These are phyloP conservation scores for Phytophthora cajani DNA, from an alignment of 352 stramenopile species.

Conservation along the genomic window DNA sequence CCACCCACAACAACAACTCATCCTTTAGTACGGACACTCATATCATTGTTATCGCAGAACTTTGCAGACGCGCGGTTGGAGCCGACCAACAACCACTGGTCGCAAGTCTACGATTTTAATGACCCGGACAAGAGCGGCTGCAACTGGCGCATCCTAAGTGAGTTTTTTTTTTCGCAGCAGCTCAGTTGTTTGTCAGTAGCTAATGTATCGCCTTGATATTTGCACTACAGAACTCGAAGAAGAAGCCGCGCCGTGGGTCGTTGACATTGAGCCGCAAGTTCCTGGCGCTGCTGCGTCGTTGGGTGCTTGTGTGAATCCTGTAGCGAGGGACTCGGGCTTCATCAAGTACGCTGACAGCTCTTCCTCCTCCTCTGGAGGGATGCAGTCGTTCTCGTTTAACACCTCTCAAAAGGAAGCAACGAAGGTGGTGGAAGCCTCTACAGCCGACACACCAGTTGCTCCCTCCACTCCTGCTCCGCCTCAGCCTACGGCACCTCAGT, in stretches of 20 bases:
- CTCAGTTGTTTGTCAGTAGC: too few relatives aligned
- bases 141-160: slow-evolving; percentile 79
- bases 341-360: slow-evolving; percentile 57
- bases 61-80: slow-evolving; percentile 79
- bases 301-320: slow-evolving; percentile 68
- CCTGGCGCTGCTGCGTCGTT: slow-evolving; percentile 38
- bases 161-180: slow-evolving; percentile 8
- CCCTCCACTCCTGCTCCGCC: slow-evolving; percentile 1
- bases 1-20: not conserved
- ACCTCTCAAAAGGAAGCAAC: slow-evolving; percentile 59
- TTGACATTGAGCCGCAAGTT: slow-evolving; percentile 56
- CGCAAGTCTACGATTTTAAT: slow-evolving; percentile 93
- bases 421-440: slow-evolving; percentile 23
- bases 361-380: slow-evolving; percentile 28
- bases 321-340: slow-evolving; percentile 62
- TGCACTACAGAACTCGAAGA: slow-evolving; percentile 49
- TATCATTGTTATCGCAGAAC: slow-evolving; percentile 37
- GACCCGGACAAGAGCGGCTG: slow-evolving; percentile 80
- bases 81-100: slow-evolving; percentile 91
- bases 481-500: slow-evolving; percentile 11
- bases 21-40: not conserved
- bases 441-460: not conserved
- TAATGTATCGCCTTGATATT: not conserved
- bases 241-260: slow-evolving; percentile 48
- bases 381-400: slow-evolving; percentile 77